phyloP scores from a whole-genome alignment of 1,284 basidiomycete genomes.

The Inonotus obliquus region DNA sequence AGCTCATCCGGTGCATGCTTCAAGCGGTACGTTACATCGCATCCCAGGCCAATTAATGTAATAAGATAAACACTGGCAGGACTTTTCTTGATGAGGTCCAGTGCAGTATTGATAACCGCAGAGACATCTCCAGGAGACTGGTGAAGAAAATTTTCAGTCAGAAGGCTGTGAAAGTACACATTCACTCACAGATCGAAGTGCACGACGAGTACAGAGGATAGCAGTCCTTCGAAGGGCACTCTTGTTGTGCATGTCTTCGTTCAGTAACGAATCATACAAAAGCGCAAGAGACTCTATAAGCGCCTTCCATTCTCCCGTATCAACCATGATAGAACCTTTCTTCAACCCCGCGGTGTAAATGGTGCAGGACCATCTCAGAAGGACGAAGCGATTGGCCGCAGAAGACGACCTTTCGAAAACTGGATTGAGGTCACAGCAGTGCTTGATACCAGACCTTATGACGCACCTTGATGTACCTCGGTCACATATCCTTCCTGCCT shows the following conservation, averaged over 20 bases:
- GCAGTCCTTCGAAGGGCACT: conserved; percentile 53
- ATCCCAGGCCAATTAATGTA: conserved; percentile 52
- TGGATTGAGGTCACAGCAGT: conserved; percentile 49
- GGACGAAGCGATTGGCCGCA: conserved; percentile 60
- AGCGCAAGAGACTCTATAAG: conserved; percentile 51
- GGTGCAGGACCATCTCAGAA: conserved; percentile 70
- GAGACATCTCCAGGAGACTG: conserved; percentile 34
- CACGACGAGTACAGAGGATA: conserved; percentile 54
- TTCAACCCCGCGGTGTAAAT: conserved; percentile 51
- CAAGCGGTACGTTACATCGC: conserved; percentile 59
- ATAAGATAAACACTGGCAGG: conserved; percentile 44
- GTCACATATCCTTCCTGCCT: conserved; percentile 22
- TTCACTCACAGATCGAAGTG: conserved; percentile 53
- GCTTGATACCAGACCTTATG: conserved; percentile 49
- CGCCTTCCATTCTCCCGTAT: conserved; percentile 43
- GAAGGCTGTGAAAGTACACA: conserved; percentile 12
- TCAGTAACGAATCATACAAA: conserved; percentile 55
- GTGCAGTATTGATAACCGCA: conserved; percentile 43
- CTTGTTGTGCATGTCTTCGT: conserved; percentile 49
- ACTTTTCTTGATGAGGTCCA: conserved; percentile 45
- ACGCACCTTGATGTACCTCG: conserved; percentile 50
- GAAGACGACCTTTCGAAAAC: conserved; percentile 44
- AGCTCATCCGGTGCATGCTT: conserved; percentile 42
- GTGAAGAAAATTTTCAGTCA: conserved; percentile 3
- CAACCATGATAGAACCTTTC: conserved; percentile 25